phyloP scores from a whole-genome alignment of 2,329 filamentous ascomycete species.

The Aphanocladium album region DNA sequence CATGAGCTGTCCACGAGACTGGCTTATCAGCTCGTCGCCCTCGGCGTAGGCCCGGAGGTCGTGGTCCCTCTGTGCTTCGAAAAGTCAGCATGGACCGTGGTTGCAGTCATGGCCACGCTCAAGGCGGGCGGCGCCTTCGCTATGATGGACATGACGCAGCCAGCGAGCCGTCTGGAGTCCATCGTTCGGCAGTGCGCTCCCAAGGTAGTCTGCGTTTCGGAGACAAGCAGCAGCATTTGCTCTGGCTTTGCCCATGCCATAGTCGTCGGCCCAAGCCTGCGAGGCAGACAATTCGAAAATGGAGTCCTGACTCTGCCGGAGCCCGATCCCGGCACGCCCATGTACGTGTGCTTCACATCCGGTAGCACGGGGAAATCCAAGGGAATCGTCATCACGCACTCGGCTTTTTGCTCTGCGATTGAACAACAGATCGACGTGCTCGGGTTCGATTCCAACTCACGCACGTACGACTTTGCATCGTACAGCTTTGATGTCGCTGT shows the following conservation, averaged over 20 bases:
- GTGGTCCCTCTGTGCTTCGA: constrained; percentile 16
- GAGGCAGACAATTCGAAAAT: no score
- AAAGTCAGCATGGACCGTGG: constrained; percentile 13
- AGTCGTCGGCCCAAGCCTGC: no score
- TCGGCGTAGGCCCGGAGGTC: neutral
- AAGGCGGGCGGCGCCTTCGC: no score
- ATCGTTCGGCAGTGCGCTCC: no score
- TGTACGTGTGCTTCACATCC: constrained; percentile 45
- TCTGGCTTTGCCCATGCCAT: no score
- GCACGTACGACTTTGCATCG: constrained; percentile 17
- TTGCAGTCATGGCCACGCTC: neutral
- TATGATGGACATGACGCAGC: no score
- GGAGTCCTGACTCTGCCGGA: no score
- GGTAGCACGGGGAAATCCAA: constrained; percentile 48
- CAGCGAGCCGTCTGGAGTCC: no score
- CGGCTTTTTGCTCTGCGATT: constrained; percentile 17
- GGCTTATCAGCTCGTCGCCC: constrained; percentile 10
- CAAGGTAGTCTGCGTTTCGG: no score
- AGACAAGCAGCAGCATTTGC: no score
- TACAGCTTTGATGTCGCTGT: constrained; percentile 18
- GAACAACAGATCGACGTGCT: constrained; percentile 15
- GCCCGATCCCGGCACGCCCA: constrained; percentile 2
- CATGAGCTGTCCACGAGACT: constrained; percentile 10
- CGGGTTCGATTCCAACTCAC: neutral
- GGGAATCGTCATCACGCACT: constrained; percentile 19